Base-by-base conservation (phyloP, 495 filamentous ascomycete genomes). In the Hypoxylon intermedium region DNA sequence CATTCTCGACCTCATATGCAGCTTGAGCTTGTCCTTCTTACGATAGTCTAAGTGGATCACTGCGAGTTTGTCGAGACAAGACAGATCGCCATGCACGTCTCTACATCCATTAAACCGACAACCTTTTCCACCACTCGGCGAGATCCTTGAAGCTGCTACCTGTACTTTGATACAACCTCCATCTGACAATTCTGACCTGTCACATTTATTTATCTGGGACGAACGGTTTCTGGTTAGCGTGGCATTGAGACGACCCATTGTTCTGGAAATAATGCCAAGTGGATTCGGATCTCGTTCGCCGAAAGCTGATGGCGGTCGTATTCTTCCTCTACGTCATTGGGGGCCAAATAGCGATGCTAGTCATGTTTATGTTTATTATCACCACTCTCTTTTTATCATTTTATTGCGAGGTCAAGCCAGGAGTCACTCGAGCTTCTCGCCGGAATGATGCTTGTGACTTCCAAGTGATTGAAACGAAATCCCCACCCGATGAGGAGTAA, bases 221-320 rank as follows among this genome's bases (percentile, higher is more conserved):
- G 43, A 26, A 16, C 52, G 44, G 21, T 53, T 56, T 60, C 13
- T 36, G 41, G 52, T 37, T 65, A 65, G 62, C 62, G 56, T 65
- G 26, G 34, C 52, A 37, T 46, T 56, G 62, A 60, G 56, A 65
- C 56, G 56, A 60, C 62, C 62, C 62, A 57, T 50, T 57, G 52
- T 65, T 56, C 62, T 60, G 62, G 62, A 60, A 60, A 65, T 49
- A 65, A 47, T 44, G 62, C 62, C 52, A 60, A 60, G 62, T 40
- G 52, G 51, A 16, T 57, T 65, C 62, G 56, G 62, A 60, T 60
- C 62, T 56, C 21, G 50, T 6, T 56, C 56, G 62, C 56, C 52
- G 56, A 48, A 47, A 34, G 28, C 19, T 45, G 48, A 33, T 38
- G 51, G 26, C 36, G 43, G 20, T 26, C 24, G 24, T 26, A 26